Evolutionary conservation across 305 asterid species (phyloP).

Genomic region (Fraxinus xanthoxyloides): DNA sequence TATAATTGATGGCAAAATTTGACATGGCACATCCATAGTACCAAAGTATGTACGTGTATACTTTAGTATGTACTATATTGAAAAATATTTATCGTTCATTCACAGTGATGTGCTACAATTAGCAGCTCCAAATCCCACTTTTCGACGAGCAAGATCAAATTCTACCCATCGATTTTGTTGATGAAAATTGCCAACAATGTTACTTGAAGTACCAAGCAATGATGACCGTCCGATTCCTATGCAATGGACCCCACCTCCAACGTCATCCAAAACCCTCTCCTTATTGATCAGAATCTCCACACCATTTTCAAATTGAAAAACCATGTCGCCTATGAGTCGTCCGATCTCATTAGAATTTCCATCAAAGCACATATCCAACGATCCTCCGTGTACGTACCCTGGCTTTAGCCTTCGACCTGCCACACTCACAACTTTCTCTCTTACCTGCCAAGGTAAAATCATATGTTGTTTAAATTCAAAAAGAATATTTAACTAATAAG

Average conservation of each 20-base stretch:
- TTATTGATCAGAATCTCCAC: slow-evolving; percentile 41
- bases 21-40: not conserved
- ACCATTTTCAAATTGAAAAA: slow-evolving; percentile 54
- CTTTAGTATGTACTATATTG: not conserved
- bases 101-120: slow-evolving; percentile 47
- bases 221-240: slow-evolving; percentile 70
- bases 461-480: not conserved
- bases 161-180: slow-evolving; percentile 90
- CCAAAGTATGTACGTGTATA: not conserved
- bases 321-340: slow-evolving; percentile 56
- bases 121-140: slow-evolving; percentile 66
- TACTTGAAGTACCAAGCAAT: slow-evolving; percentile 59
- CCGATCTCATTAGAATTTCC: slow-evolving; percentile 36
- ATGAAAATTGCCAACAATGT: slow-evolving; percentile 79
- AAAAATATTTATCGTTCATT: not conserved
- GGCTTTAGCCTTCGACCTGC: slow-evolving; percentile 55
- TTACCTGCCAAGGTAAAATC: slow-evolving; percentile 11
- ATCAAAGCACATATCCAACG: slow-evolving; percentile 77
- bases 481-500: not conserved
- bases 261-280: slow-evolving; percentile 48
- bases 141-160: slow-evolving; percentile 50
- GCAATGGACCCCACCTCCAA: slow-evolving; percentile 67
- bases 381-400: slow-evolving; percentile 53
- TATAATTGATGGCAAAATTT: not conserved
- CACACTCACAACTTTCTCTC: slow-evolving; percentile 48